phyloP scores from a whole-genome alignment of 257 asterid genomes.

The Solanum pinnatisectum region DNA sequence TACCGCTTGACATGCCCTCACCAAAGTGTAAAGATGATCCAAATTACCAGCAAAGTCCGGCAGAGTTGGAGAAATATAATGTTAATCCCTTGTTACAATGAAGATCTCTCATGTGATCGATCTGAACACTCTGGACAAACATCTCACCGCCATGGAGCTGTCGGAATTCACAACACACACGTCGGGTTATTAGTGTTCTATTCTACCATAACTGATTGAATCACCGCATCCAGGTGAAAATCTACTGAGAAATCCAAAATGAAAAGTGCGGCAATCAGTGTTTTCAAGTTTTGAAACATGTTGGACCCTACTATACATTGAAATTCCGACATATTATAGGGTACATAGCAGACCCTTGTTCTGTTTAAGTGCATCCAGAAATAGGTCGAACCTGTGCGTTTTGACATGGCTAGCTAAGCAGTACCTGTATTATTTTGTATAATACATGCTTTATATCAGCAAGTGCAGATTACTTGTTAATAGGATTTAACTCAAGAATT shows the following conservation, averaged over 20 bases:
- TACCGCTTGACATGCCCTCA: constrained; percentile 5
- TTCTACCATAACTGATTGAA: background rate
- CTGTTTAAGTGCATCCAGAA: background rate
- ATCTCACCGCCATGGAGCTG: background rate
- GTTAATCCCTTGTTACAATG: background rate
- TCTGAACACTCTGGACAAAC: background rate
- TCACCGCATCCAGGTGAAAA: background rate
- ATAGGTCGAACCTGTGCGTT: background rate
- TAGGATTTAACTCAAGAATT: background rate
- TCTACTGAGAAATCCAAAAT: background rate
- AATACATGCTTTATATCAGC: background rate
- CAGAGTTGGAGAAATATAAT: background rate
- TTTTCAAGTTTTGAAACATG: background rate
- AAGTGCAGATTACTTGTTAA: background rate
- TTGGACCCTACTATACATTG: background rate
- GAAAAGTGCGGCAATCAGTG: background rate
- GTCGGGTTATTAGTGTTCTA: background rate
- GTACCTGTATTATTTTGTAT: background rate
- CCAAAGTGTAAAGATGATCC: background rate
- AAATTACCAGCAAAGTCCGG: background rate
- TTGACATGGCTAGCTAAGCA: background rate
- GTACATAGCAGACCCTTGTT: background rate
- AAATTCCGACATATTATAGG: background rate
- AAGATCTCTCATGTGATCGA: background rate
- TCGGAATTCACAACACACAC: background rate